These are phyloP conservation scores for Grigorovia humatica DNA, from an alignment of 805 yeast genomes.

Conservation along the genomic window DNA sequence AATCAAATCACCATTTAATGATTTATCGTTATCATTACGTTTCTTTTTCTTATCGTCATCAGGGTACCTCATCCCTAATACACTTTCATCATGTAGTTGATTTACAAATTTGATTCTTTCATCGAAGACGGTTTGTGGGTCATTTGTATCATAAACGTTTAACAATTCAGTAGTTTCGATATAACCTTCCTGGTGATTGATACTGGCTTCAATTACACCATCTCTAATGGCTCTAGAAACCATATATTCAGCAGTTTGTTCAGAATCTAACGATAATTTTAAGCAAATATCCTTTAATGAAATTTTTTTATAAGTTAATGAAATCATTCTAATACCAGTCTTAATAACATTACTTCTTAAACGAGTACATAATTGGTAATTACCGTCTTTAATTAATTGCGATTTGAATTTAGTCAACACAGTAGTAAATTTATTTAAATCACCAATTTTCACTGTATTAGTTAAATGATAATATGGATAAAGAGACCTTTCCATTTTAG, in stretches of 20 bases:
- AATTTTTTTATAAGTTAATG: constrained; percentile 81
- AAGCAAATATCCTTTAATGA: constrained; percentile 90
- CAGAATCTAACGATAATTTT: constrained; percentile 83
- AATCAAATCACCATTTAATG: constrained; percentile 15
- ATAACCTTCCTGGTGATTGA: constrained; percentile 82
- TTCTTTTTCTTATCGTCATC: constrained; percentile 23
- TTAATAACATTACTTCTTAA: constrained; percentile 94
- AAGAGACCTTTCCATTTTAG: constrained; percentile 47
- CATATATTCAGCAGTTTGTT: constrained; percentile 92
- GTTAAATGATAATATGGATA: constrained; percentile 80
- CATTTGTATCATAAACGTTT: constrained; percentile 78
- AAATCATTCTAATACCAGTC: constrained; percentile 91
- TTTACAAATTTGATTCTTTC: constrained; percentile 91
- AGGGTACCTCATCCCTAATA: constrained; percentile 92
- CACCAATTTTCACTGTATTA: constrained; percentile 88
- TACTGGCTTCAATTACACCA: constrained; percentile 91
- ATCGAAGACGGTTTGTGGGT: constrained; percentile 81
- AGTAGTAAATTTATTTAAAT: constrained; percentile 67
- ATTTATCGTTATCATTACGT: constrained; percentile 13
- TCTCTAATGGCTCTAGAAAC: constrained; percentile 95
- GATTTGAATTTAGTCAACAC: constrained; percentile 54
- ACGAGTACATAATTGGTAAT: constrained; percentile 74
- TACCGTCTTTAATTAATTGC: constrained; percentile 62
- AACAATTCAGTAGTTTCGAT: constrained; percentile 82
- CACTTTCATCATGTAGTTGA: constrained; percentile 81